Conservation (phyloP, 179 eudicot species). For the Silene coronaria region DNA sequence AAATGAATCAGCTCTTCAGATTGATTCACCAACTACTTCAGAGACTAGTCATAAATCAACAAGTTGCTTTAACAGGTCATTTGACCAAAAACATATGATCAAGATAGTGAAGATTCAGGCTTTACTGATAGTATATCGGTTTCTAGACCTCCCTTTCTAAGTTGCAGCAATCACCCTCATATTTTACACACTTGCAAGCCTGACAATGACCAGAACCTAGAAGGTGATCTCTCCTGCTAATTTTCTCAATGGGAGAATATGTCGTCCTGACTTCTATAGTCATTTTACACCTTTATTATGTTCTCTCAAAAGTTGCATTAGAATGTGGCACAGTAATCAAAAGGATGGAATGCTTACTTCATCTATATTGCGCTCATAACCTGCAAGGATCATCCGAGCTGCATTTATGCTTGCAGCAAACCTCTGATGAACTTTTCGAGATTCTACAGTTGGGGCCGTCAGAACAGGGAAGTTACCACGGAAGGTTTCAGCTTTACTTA, state of each 20-base stretch:
- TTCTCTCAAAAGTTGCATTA: neutral
- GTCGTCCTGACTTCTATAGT: neutral
- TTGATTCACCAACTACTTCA: constrained; percentile 7
- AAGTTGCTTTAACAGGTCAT: neutral
- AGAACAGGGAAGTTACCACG: constrained; percentile 66
- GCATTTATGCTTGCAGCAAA: constrained; percentile 82
- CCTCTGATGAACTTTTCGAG: constrained; percentile 89
- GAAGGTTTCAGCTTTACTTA: constrained; percentile 90
- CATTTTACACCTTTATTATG: neutral
- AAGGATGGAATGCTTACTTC: constrained; percentile 46
- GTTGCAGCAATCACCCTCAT: neutral
- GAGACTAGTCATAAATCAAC: constrained; percentile 2
- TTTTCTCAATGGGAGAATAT: neutral
- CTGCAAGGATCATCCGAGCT: constrained; percentile 86
- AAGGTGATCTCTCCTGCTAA: neutral
- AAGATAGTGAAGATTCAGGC: neutral
- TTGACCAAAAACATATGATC: neutral
- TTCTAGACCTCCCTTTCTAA: neutral
- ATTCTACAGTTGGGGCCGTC: constrained; percentile 76
- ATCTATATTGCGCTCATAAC: constrained; percentile 85
- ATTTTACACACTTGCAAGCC: neutral
- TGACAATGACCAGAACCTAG: neutral
- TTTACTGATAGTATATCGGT: neutral
- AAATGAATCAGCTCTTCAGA: neutral
- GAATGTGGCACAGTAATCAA: neutral